Evolutionary conservation across 2,329 filamentous ascomycete species (phyloP).

Genomic region (Cordyceps cateniannulata): DNA sequence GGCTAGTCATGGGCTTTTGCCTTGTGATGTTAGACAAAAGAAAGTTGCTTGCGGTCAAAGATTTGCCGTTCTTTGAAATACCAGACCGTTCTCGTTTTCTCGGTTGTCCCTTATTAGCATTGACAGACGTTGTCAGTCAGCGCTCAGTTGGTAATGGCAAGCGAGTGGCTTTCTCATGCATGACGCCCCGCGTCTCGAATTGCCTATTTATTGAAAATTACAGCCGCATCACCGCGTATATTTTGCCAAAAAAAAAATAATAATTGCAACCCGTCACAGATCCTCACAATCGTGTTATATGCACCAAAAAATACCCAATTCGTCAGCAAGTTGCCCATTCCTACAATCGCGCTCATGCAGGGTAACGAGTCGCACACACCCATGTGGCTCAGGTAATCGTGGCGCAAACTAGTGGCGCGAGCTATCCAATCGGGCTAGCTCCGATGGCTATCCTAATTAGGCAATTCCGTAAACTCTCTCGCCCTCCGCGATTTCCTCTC

Average conservation of each 20-base stretch:
- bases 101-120: too few relatives aligned
- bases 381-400: conserved; percentile 7
- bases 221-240: background rate
- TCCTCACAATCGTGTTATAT: background rate
- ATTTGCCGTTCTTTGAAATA: too few relatives aligned
- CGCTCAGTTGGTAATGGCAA: too few relatives aligned
- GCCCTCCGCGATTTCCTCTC: background rate
- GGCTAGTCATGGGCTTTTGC: conserved; percentile 3
- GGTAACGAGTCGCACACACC: background rate
- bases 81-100: too few relatives aligned
- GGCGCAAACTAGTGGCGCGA: conserved; percentile 8
- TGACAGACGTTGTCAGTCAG: too few relatives aligned
- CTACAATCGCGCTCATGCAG: background rate
- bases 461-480: background rate
- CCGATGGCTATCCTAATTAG: conserved; percentile 7
- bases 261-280: too few relatives aligned
- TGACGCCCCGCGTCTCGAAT: too few relatives aligned
- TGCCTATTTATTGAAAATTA: too few relatives aligned
- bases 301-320: background rate
- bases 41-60: background rate
- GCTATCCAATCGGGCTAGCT: conserved; percentile 13
- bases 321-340: background rate
- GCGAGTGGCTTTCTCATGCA: too few relatives aligned
- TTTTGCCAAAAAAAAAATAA: background rate
- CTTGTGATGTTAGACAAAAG: conserved; percentile 4